Conservation (phyloP, 768 basidiomycete genomes). For the Pluteus cervinus region DNA sequence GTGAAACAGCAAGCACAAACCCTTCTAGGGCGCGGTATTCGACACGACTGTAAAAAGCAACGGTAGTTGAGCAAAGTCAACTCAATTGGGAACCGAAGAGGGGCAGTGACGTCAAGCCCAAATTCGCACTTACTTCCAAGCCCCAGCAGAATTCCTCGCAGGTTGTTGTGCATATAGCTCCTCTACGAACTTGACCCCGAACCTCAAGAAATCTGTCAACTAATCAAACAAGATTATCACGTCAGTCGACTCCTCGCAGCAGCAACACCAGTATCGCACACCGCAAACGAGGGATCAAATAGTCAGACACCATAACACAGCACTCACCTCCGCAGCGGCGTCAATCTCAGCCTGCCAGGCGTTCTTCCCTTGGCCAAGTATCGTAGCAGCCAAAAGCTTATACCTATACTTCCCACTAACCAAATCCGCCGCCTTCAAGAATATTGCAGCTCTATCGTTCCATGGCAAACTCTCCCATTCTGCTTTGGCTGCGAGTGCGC, state of each 20-base stretch:
- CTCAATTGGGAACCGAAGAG: not conserved
- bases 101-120: not conserved
- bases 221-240: conserved; percentile 15
- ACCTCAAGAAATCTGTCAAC: conserved; percentile 93
- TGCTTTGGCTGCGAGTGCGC: conserved; percentile 78
- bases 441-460: conserved; percentile 96
- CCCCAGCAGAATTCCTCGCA: conserved; percentile 72
- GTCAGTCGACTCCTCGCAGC: not conserved
- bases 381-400: conserved; percentile 92
- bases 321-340: conserved; percentile 87
- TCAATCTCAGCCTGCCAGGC: conserved; percentile 99
- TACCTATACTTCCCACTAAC: conserved; percentile 94
- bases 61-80: not conserved
- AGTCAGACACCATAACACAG: not conserved
- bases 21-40: conserved; percentile 99
- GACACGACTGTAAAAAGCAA: conserved; percentile 54
- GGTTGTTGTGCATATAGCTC: conserved; percentile 93
- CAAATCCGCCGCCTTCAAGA: conserved; percentile 96
- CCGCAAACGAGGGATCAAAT: conserved; percentile 2
- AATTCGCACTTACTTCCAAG: conserved; percentile 80
- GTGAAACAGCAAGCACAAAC: conserved; percentile 95
- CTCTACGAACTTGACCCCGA: conserved; percentile 95
- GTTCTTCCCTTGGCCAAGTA: conserved; percentile 98
- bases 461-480: conserved; percentile 95
- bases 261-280: not conserved